Base-by-base conservation (phyloP, 768 basidiomycete species). In the Mycena indigotica region DNA sequence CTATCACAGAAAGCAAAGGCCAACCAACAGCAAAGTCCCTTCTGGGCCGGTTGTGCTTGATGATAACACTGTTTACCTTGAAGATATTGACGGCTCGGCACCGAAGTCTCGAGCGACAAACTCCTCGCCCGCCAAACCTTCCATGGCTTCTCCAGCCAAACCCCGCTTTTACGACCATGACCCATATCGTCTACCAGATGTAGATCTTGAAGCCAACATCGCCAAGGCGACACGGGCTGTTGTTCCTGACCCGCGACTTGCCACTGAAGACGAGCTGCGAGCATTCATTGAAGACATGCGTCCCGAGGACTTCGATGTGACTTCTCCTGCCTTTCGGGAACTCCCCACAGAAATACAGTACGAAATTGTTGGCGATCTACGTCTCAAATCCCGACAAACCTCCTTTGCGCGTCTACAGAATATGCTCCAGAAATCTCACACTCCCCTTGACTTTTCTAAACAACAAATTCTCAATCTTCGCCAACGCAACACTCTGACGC, bases 261-360 rank as follows among this genome's bases (percentile, higher is more conserved):
- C 97, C 1, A 98, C 97, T 0, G 97, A 97, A 70, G 97, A 95
- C 38, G 97, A 99, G 69, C 79, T 98, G 2, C 87, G 88, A 19
- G 74, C 83, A 1, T 98, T 98, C 73, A 97, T 98, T 61, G 95
- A 98, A 57, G 91, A 95, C 44, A 95, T 98, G 88, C 85, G 88
- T 2, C 95, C 95, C 0, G 94, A 95, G 66, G 95, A 98, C 67
- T 92, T 98, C 65, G 96, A 98, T 67, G 84, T 97, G 54, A 82
- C 86, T 17, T 95, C 95, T 2, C 83, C 92, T 4, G 92, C 88
- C 19, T 99, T 99, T 70, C 84, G 88, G 23, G 91, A 93, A 60
- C 83, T 98, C 2, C 95, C 97, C 2, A 96, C 93, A 0, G 95
- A 98, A 70, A 86, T 97, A 21, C 94, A 99, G 66, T 99, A 98